Percentiles rank a stretch among this genome's conserved stretches.
Conservation (phyloP, 768 basidiomycete genomes). For the Porpolomopsis calyptriformis region DNA sequence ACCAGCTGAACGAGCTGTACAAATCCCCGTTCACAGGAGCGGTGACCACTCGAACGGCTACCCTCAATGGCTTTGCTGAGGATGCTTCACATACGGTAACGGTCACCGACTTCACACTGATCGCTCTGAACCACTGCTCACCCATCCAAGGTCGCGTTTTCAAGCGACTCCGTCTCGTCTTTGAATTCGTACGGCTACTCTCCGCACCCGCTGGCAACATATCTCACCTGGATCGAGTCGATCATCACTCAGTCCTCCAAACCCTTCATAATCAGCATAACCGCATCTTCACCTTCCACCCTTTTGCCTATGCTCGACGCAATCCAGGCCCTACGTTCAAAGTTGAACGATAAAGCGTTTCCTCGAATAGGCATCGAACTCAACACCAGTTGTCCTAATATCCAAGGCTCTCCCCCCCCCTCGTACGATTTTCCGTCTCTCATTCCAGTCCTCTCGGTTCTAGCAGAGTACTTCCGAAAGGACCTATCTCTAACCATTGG, state of each 20-base stretch:
- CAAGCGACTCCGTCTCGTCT: slow-evolving; percentile 41
- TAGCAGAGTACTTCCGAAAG: slow-evolving; percentile 36
- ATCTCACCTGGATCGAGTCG: slow-evolving; percentile 53
- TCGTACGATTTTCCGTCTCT: slow-evolving; percentile 52
- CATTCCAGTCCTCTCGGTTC: slow-evolving; percentile 40
- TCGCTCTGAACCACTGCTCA: slow-evolving; percentile 1
- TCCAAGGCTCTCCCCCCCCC: slow-evolving; percentile 48
- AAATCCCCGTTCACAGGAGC: slow-evolving; percentile 61
- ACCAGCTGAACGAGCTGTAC: slow-evolving; percentile 58
- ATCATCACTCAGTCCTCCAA: slow-evolving; percentile 30
- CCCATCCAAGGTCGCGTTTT: slow-evolving; percentile 46
- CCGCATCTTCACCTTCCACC: slow-evolving; percentile 42
- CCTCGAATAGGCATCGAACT: slow-evolving; percentile 61
- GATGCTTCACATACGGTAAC: slow-evolving; percentile 48
- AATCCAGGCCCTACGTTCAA: slow-evolving; percentile 51
- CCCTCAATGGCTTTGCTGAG: slow-evolving; percentile 60
- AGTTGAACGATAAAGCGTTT: slow-evolving; percentile 23
- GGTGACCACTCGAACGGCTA: slow-evolving; percentile 72
- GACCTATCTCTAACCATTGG: slow-evolving; percentile 58
- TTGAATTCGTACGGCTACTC: slow-evolving; percentile 86
- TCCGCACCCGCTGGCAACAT: slow-evolving; percentile 57
- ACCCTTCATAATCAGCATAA: slow-evolving; percentile 75
- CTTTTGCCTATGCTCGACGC: slow-evolving; percentile 44
- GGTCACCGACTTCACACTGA: slow-evolving; percentile 12
- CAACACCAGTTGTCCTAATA: slow-evolving; percentile 82